phyloP scores from a whole-genome alignment of 1,284 basidiomycete species.

The Cryptococcus hybrid region DNA sequence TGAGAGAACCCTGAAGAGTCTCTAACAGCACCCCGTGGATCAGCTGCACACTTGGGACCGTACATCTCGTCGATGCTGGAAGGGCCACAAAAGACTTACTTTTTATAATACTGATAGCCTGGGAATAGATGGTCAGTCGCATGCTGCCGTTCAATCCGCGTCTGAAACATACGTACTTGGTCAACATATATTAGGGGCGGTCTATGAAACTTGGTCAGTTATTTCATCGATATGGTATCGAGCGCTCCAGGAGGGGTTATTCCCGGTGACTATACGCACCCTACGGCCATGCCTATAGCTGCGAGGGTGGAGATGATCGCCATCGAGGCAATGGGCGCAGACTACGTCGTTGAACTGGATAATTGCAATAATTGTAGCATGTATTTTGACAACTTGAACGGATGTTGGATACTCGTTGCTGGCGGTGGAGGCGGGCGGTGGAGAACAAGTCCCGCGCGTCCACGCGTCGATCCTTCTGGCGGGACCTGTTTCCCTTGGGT shows the following conservation, averaged over 20 bases:
- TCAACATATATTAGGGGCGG: conserved; percentile 53
- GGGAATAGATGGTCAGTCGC: conserved; percentile 1
- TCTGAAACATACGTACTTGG: conserved; percentile 39
- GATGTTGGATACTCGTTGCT: too few relatives aligned
- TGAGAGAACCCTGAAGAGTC: conserved; percentile 50
- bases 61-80: too few relatives aligned
- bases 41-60: background rate
- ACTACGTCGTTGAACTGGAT: too few relatives aligned
- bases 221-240: too few relatives aligned
- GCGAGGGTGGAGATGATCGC: conserved; percentile 38
- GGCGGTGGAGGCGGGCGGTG: too few relatives aligned
- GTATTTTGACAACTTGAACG: background rate
- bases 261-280: conserved; percentile 23
- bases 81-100: conserved; percentile 26
- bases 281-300: conserved; percentile 49
- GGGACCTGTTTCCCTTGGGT: too few relatives aligned
- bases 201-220: conserved; percentile 24
- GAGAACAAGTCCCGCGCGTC: too few relatives aligned
- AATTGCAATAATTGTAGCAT: too few relatives aligned
- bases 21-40: conserved; percentile 13
- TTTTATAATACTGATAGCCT: conserved; percentile 53
- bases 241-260: background rate
- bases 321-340: too few relatives aligned
- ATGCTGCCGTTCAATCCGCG: background rate
- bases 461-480: too few relatives aligned